Percentiles rank a stretch among this genome's conserved stretches.
Evolutionary conservation across 139 green algal genomes (phyloP).

Genomic region (Closterium sp.): DNA sequence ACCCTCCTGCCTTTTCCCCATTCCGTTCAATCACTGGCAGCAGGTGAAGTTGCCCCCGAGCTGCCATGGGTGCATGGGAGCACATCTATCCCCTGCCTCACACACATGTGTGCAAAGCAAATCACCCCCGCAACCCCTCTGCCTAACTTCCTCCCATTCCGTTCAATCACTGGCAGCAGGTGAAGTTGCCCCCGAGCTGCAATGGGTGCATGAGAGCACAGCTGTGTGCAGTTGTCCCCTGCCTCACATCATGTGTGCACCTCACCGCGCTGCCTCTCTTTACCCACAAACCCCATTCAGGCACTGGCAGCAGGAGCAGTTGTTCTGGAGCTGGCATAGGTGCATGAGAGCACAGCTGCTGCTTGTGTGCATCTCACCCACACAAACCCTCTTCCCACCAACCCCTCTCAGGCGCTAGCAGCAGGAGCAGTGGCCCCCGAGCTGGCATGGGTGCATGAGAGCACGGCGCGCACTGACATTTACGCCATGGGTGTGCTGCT

Average conservation of each 20-base stretch:
- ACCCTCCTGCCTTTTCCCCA: neutral
- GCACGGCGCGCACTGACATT: slow-evolving; percentile 19
- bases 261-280: too few species aligned
- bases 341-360: neutral
- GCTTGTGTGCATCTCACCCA: too few species aligned
- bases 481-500: slow-evolving; percentile 36
- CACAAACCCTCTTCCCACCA: too few species aligned
- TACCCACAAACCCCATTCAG: neutral
- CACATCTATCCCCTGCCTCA: too few species aligned
- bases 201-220: too few species aligned
- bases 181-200: neutral
- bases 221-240: too few species aligned
- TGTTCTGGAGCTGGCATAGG: neutral
- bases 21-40: neutral
- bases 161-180: slow-evolving; percentile 17
- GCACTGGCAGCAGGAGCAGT: neutral
- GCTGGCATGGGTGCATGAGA: slow-evolving; percentile 17
- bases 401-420: slow-evolving; percentile 3
- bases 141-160: too few species aligned
- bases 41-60: neutral
- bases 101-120: too few species aligned
- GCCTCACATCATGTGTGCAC: too few species aligned
- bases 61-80: neutral
- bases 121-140: too few species aligned
- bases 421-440: slow-evolving; percentile 15